Base-by-base conservation (phyloP, 2,329 filamentous ascomycete species). In the Calcarisporium arbuscula region DNA sequence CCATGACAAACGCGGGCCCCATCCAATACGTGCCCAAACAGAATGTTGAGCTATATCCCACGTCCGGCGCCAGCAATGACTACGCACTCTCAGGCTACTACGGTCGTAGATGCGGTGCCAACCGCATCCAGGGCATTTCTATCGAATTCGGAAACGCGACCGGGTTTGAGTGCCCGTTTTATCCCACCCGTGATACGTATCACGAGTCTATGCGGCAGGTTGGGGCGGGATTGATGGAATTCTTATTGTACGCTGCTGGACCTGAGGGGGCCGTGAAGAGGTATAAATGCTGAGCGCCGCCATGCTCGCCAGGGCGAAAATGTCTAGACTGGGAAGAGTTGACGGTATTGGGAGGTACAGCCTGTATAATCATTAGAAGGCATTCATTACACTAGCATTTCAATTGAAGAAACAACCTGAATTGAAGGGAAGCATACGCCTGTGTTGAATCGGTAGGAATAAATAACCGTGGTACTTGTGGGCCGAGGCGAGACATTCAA, bases 171-270 rank as follows among this genome's bases (percentile, higher is more conserved):
- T 62, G 60, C 29, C 57, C 59, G 0, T 73, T 72, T 40, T 73
- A 73, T 41, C 68, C 68, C 0, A 62, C 59, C 2, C 45, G 49
- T 3, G 45, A 52, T 22, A 55, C 62, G 49, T 70, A 68, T 43
- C 60, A 64, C 39, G 40, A 49, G 33, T 68, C 60, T 42, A 51
- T 72, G 42, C 52, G 58, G 25, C 65, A 71, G 51, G 64, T 62
- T 10, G 58, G 53, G 4, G 59, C 62, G 5, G 68, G 61, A 0
- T 60, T 72, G 46, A 72, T 72, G 56, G 68, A 74, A 49, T 50
- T 70, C 32, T 44, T 63, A 19, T 37, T 62, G 20, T 41, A 41
- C 16, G 56, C 51, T 11, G 54, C 54, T 7, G 49, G 39, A 11
- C 9, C 38, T 21, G 41, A 39, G 2, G 45, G 39, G 10, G 38